Percentiles rank a stretch among this genome's conserved stretches.
Evolutionary conservation across 306 rosid genomes (phyloP).

Genomic region (Quillaja saponaria): DNA sequence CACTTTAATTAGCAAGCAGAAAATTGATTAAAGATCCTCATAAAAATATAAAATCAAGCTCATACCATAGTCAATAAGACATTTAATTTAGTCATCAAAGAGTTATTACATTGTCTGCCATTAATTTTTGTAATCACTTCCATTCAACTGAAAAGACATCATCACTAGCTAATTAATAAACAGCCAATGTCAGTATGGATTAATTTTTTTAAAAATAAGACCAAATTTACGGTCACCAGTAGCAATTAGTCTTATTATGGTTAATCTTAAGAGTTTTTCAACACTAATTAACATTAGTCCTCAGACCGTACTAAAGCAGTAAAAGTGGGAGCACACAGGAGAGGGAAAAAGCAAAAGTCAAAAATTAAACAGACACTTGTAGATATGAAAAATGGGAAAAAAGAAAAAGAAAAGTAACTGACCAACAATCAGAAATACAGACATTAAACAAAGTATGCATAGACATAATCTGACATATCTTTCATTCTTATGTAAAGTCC

Average conservation of each 20-base stretch:
- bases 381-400: neutral
- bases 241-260: conserved; percentile 34
- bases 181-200: conserved; percentile 27
- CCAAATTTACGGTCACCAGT: conserved; percentile 33
- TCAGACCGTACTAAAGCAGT: conserved; percentile 35
- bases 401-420: conserved; percentile 23
- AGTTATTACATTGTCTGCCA: conserved; percentile 52
- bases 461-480: conserved; percentile 33
- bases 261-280: conserved; percentile 9
- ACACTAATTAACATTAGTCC: neutral
- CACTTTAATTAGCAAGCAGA: neutral
- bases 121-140: conserved; percentile 31
- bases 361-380: too few species aligned
- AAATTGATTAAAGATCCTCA: conserved; percentile 5
- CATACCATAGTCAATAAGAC: too few species aligned
- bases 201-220: too few species aligned
- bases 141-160: conserved; percentile 60
- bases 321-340: conserved; percentile 34
- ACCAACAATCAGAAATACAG: conserved; percentile 27
- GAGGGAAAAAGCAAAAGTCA: conserved; percentile 24
- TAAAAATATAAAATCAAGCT: neutral
- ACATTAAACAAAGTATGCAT: conserved; percentile 25
- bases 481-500: conserved; percentile 33
- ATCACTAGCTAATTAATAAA: conserved; percentile 34
- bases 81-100: conserved; percentile 7